Evolutionary conservation across 2,329 filamentous ascomycete species (phyloP).

Genomic region (Alternaria sp.): DNA sequence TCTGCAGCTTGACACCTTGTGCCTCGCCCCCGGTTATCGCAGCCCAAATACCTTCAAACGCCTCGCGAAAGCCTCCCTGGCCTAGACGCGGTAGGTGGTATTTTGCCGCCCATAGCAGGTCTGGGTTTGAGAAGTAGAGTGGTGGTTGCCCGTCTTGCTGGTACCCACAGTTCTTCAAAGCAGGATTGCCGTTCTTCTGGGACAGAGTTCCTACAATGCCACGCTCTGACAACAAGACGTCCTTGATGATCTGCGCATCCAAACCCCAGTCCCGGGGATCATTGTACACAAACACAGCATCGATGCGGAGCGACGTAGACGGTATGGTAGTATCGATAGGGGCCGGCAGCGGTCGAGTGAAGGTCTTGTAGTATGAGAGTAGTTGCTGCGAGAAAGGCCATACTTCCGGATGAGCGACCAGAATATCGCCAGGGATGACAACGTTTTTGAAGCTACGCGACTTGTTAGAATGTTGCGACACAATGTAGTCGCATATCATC

Average conservation of each 20-base stretch:
- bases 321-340: slow-evolving; percentile 59
- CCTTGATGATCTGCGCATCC: slow-evolving; percentile 83
- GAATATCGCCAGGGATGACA: slow-evolving; percentile 84
- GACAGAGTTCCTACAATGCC: slow-evolving; percentile 85
- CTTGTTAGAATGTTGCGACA: slow-evolving; percentile 1
- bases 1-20: slow-evolving; percentile 65
- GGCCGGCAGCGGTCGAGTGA: slow-evolving; percentile 65
- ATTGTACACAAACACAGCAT: slow-evolving; percentile 92
- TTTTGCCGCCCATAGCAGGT: slow-evolving; percentile 86
- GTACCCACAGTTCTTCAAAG: slow-evolving; percentile 77
- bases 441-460: slow-evolving; percentile 66
- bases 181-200: slow-evolving; percentile 69
- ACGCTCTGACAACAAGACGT: slow-evolving; percentile 79
- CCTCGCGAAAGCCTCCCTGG: slow-evolving; percentile 88
- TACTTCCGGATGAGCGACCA: slow-evolving; percentile 74
- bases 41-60: slow-evolving; percentile 80
- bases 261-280: slow-evolving; percentile 96
- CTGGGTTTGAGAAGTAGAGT: slow-evolving; percentile 88
- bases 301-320: slow-evolving; percentile 73
- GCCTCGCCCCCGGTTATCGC: slow-evolving; percentile 69
- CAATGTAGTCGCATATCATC: not conserved
- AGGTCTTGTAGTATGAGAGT: slow-evolving; percentile 66
- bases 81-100: slow-evolving; percentile 88
- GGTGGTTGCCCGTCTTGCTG: slow-evolving; percentile 81
- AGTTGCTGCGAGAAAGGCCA: slow-evolving; percentile 83